Base-by-base conservation (phyloP, 331 rosid genomes). In the Pyracantha coccinea region DNA sequence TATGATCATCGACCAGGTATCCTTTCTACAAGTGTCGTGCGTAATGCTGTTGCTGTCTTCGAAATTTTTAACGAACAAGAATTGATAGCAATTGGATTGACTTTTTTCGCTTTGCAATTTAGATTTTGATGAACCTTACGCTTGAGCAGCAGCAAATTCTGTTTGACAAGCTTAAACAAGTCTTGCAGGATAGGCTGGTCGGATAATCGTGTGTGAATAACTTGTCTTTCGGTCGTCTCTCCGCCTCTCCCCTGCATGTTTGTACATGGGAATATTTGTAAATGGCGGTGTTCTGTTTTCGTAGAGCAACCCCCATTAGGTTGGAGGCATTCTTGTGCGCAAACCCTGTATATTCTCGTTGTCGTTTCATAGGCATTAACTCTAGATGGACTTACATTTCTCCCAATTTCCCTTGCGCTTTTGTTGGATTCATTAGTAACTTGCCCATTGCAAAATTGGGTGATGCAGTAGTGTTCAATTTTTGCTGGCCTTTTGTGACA, bases 1-100 rank as follows among this genome's bases (percentile, higher is more conserved):
- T 67, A 80, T 76, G 88, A 81, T 95, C 72, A 74, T 90, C 81
- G 97, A 90, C 82, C 98, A 92, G 99, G 99, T 92, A 90, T 74
- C 53, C 38, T 66, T 25, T 32, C 64, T 66, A 38, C 70, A 61
- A 41, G 7, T 2, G 41, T 24, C 6, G 17, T 19, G 28, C 23
- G 3, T 61, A 55, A 15, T n/a, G 54, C 21, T 41, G 5, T 31
- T 31, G 4, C 7, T 44, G 69, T 59, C 12, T 24, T 73, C 2
- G 3, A 47, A 47, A 3, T 2, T 25, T 25, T 73, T 41, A 28
- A 33, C 1, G 21, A 58, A 9, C 2, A 0, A 44, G 28, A 21
- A 24, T 27, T 27, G 14, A 9, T 19, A 19, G 53, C n/a, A 0
- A 20, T 9, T 64, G 68, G 41, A 19, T 17, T 29, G 68, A 63